These are phyloP conservation scores for Neophaeococcomyces aloes DNA, from an alignment of 2,329 filamentous ascomycete genomes.

Conservation along the genomic window DNA sequence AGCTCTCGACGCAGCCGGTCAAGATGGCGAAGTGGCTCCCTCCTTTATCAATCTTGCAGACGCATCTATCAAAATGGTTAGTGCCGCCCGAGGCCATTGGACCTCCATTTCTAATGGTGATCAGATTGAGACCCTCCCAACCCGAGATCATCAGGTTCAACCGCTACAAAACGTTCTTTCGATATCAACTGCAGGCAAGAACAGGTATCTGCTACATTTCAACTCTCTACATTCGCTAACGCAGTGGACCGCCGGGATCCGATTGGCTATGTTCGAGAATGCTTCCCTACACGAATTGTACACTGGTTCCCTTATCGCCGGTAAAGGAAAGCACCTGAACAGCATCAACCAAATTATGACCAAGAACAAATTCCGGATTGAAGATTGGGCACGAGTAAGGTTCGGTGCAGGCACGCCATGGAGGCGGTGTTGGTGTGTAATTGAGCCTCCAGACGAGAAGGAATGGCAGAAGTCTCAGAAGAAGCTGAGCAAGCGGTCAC, in stretches of 20 bases:
- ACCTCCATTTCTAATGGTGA: slow-evolving; percentile 22
- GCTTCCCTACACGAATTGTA: slow-evolving; percentile 90
- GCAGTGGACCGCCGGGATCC: slow-evolving; percentile 92
- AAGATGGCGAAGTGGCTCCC: slow-evolving; percentile 73
- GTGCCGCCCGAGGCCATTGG: slow-evolving; percentile 13
- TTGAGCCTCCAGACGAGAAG: slow-evolving; percentile 87
- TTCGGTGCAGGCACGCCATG: slow-evolving; percentile 95
- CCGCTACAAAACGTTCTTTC: slow-evolving; percentile 90
- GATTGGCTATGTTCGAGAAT: slow-evolving; percentile 89
- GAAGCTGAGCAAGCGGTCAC: slow-evolving; percentile 66
- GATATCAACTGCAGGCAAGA: slow-evolving; percentile 88
- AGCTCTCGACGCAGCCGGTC: slow-evolving; percentile 76
- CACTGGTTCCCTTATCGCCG: slow-evolving; percentile 87
- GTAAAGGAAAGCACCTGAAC: slow-evolving; percentile 80
- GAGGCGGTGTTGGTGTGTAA: slow-evolving; percentile 94
- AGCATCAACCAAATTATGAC: slow-evolving; percentile 87
- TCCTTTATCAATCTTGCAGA: slow-evolving; percentile 96
- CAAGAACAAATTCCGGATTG: slow-evolving; percentile 61
- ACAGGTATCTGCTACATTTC: slow-evolving; percentile 91
- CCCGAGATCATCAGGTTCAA: slow-evolving; percentile 63
- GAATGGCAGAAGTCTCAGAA: slow-evolving; percentile 77
- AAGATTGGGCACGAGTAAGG: slow-evolving; percentile 89
- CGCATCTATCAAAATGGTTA: slow-evolving; percentile 95
- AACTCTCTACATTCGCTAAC: slow-evolving; percentile 86
- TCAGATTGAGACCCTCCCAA: slow-evolving; percentile 80